These are phyloP conservation scores for Ascochyta koolunga DNA, from an alignment of 2,329 filamentous ascomycete genomes.

Conservation along the genomic window DNA sequence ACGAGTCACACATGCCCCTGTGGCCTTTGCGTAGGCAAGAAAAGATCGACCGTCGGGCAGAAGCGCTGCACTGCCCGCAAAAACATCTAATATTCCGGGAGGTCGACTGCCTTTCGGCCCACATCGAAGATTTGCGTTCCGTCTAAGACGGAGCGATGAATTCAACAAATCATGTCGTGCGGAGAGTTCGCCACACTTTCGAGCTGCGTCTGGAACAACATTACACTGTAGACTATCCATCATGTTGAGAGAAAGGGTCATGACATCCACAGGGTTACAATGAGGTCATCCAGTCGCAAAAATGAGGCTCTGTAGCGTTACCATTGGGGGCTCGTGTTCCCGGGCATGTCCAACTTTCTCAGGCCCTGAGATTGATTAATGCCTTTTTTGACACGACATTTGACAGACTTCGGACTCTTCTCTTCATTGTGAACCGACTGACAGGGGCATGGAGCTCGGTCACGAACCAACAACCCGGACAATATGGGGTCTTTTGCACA, in stretches of 20 bases:
- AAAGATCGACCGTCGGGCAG: not conserved
- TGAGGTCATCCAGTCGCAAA: constrained; percentile 1
- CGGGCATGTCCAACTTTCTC: not conserved
- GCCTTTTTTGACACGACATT: not conserved
- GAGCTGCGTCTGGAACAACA: not conserved
- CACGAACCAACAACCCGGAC: not conserved
- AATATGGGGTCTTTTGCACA: not conserved
- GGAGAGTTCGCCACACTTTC: constrained; percentile 27
- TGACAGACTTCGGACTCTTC: not conserved
- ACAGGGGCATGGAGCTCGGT: not conserved
- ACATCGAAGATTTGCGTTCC: not conserved
- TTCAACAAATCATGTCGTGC: constrained; percentile 17
- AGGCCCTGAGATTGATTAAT: not conserved
- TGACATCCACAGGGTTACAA: not conserved
- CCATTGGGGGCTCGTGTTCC: not conserved
- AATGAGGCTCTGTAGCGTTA: constrained; percentile 1
- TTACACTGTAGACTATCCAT: too few relatives aligned
- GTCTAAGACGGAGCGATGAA: not conserved
- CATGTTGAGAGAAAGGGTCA: constrained; percentile 1
- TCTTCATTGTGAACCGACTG: not conserved
- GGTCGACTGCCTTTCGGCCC: constrained; percentile 7
- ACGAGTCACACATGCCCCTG: not conserved
- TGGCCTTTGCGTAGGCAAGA: not conserved
- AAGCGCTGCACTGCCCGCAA: not conserved
- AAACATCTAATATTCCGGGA: not conserved